These are phyloP conservation scores for Daldinia grandis DNA, from an alignment of 495 filamentous ascomycete species.

Conservation along the genomic window DNA sequence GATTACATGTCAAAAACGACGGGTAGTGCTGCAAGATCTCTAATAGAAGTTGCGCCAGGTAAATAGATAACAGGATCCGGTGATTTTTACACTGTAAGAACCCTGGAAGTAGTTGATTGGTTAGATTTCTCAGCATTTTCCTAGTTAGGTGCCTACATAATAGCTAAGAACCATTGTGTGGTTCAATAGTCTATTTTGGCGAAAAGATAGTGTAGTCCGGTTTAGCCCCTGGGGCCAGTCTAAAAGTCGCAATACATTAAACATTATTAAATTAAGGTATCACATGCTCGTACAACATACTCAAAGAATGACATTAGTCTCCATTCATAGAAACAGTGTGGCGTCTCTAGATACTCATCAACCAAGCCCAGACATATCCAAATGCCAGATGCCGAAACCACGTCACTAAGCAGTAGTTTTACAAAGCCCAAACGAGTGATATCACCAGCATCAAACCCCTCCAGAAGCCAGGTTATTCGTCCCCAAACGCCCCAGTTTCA, in stretches of 20 bases:
- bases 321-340: not conserved
- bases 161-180: not conserved
- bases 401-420: not conserved
- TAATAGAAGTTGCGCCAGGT: not conserved
- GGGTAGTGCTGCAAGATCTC: not conserved
- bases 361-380: not conserved
- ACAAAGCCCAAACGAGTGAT: not conserved
- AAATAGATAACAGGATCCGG: not conserved
- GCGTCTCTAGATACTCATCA: not conserved
- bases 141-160: too few species aligned
- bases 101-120: not conserved
- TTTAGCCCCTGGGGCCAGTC: not conserved
- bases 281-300: not conserved
- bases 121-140: not conserved
- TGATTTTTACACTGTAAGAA: not conserved
- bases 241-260: not conserved
- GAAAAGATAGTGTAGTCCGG: not conserved
- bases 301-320: not conserved
- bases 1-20: not conserved
- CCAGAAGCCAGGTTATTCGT: not conserved
- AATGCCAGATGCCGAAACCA: not conserved
- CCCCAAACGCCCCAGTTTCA: not conserved
- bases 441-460: not conserved
- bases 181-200: not conserved
- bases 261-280: not conserved